Conservation (phyloP, 768 basidiomycete species). For the Scleroderma citrinum region DNA sequence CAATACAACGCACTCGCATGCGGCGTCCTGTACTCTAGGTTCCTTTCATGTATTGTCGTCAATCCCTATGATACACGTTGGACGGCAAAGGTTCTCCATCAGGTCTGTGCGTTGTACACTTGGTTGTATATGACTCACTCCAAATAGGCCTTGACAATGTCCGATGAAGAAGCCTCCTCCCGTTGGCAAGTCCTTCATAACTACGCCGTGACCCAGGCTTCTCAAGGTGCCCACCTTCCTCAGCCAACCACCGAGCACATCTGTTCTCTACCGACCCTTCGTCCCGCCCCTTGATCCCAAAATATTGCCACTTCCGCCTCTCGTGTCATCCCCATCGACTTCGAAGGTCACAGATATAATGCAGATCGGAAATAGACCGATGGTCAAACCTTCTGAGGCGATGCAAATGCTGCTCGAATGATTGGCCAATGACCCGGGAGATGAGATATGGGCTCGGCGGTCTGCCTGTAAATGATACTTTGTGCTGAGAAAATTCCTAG, state of each 20-base stretch:
- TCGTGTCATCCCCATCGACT: constrained; percentile 66
- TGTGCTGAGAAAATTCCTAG: constrained; percentile 55
- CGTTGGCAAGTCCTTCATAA: constrained; percentile 85
- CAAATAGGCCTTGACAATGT: constrained; percentile 72
- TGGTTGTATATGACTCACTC: too few species aligned
- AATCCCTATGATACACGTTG: constrained; percentile 83
- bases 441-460: constrained; percentile 84
- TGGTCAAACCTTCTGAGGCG: constrained; percentile 35
- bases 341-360: constrained; percentile 45
- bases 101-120: constrained; percentile 18
- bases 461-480: constrained; percentile 51
- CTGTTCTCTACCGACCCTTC: constrained; percentile 19
- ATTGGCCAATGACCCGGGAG: constrained; percentile 57
- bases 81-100: constrained; percentile 76
- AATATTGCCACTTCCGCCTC: constrained; percentile 60
- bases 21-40: constrained; percentile 74
- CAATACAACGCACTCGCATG: constrained; percentile 72
- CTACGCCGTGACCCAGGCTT: constrained; percentile 82
- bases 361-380: constrained; percentile 7
- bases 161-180: constrained; percentile 59
- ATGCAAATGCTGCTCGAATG: constrained; percentile 48
- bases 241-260: constrained; percentile 64
- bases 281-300: constrained; percentile 50
- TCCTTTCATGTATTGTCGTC: constrained; percentile 78
- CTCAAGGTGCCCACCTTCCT: constrained; percentile 79